Base-by-base conservation (phyloP, 2,329 filamentous ascomycete species). In the Apiospora sp. region DNA sequence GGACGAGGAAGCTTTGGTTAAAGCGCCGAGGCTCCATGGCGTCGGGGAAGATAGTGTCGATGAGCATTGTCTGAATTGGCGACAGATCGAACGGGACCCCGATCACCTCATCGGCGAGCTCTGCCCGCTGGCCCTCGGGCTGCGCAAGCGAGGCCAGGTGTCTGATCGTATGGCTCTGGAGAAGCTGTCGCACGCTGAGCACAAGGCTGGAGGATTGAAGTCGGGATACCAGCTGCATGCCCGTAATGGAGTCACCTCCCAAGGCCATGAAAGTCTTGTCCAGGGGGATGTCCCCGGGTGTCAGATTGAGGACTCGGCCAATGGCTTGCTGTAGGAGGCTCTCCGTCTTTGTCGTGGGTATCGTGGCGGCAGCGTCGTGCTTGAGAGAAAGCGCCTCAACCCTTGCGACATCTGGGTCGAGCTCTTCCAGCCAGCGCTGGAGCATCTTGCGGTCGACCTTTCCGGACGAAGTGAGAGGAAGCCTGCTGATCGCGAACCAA, bases 231-330 rank as follows among this genome's bases (percentile, higher is more conserved):
- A 91, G 81, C 77, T 88, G 89, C 88, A 92, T 92, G 1, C 88
- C 89, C 0, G 85, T 80, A 37, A 91, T 88, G 0, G 89, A 91
- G 79, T 91, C 89, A 27, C 89, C 89, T 1, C 89, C 89, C 0
- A 90, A 83, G 2, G 85, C 84, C 83, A 91, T 90, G 80, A 91
- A 91, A 79, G 87, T 89, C 76, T 90, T 86, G 16, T 89, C 85
- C 1, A 86, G 79, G 1, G 86, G 83, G 27, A 91, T 64, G 22
- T 64, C 14, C 34, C 41, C 58, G 0, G 19, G 58, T n/a, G 30
- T n/a, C 14, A 68, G 48, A 37, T 72, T 73, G 14, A 75, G 70
- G 5, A 75, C 74, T 16, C 41, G 71, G 48, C 73, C 70, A 70
- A 69, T 71, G 43, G 71, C 71, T 14, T 68, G 46, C 49, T 75